Percentiles rank a stretch among this genome's conserved stretches.
Conservation (phyloP, 495 filamentous ascomycete species). For the Neurospora africana region DNA sequence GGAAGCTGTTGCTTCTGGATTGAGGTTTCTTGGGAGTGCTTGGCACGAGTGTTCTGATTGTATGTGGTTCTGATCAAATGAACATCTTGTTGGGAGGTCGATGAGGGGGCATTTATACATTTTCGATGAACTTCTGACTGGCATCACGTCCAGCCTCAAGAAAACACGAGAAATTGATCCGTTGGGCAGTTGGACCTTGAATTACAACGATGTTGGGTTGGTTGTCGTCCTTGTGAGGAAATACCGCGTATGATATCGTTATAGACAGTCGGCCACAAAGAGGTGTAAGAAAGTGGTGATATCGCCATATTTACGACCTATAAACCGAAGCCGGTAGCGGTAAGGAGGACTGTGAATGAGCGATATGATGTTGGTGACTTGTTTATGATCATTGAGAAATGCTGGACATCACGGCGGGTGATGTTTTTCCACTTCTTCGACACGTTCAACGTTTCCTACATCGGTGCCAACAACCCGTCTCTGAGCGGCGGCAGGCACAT, state of each 20-base stretch:
- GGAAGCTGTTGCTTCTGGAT: background rate
- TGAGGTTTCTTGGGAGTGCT: background rate
- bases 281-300: background rate
- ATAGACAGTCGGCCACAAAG: background rate
- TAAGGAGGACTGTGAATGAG: background rate
- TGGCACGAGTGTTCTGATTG: background rate
- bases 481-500: background rate
- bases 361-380: background rate
- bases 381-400: background rate
- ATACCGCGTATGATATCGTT: background rate
- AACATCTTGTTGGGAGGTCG: background rate
- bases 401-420: background rate
- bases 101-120: background rate
- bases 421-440: background rate
- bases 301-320: background rate
- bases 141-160: background rate
- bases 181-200: background rate
- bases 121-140: background rate
- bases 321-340: background rate
- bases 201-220: background rate
- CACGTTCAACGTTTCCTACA: background rate
- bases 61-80: background rate
- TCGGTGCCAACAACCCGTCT: background rate
- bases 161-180: background rate
- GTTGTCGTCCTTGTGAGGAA: background rate